Evolutionary conservation across 2,329 filamentous ascomycete species (phyloP).

Genomic region (Fusarium stilboides): DNA sequence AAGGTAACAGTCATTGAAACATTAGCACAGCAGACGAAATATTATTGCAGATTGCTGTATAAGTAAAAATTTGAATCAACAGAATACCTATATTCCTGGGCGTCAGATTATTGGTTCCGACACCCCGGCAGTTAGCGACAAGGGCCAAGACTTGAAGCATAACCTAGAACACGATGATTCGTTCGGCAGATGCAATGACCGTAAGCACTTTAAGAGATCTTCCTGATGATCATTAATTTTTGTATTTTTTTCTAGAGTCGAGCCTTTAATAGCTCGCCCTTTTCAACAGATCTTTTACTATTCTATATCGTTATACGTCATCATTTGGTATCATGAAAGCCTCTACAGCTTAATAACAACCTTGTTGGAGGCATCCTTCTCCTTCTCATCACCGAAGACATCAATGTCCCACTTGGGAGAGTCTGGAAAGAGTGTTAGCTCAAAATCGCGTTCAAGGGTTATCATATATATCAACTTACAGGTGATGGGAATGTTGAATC

Average conservation of each 20-base stretch:
- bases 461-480: slow-evolving; percentile 52
- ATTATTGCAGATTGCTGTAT: slow-evolving; percentile 29
- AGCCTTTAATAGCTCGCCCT: background rate
- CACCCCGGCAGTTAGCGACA: slow-evolving; percentile 4
- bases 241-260: slow-evolving; percentile 11
- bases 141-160: background rate
- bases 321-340: slow-evolving; percentile 40
- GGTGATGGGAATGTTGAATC: slow-evolving; percentile 62
- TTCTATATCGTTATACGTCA: slow-evolving; percentile 41
- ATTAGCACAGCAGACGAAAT: slow-evolving; percentile 2
- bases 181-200: background rate
- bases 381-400: slow-evolving; percentile 68
- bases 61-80: slow-evolving; percentile 14
- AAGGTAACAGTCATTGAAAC: slow-evolving; percentile 5
- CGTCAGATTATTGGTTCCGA: background rate
- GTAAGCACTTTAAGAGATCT: background rate
- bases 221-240: slow-evolving; percentile 29
- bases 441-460: too few species aligned
- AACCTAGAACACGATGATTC: slow-evolving; percentile 8
- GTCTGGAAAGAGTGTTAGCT: slow-evolving; percentile 53
- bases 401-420: slow-evolving; percentile 70
- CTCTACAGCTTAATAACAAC: slow-evolving; percentile 56
- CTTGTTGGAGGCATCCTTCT: slow-evolving; percentile 65
- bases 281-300: slow-evolving; percentile 9
- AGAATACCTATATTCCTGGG: too few species aligned